phyloP scores from a whole-genome alignment of 257 asterid species.

The Oldenlandia corymbosa region DNA sequence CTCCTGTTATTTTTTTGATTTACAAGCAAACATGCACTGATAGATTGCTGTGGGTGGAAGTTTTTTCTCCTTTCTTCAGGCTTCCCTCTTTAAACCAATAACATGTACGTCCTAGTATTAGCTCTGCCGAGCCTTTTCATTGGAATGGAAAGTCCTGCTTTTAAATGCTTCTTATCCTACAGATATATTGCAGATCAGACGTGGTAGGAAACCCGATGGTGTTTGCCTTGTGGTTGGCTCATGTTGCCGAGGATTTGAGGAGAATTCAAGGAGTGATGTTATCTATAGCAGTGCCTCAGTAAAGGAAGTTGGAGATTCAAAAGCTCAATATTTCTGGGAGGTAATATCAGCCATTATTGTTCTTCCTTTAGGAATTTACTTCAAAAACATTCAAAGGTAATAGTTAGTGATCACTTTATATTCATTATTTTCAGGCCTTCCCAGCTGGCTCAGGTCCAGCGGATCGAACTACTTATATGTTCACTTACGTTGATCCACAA shows the following conservation, averaged over 20 bases:
- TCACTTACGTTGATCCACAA: conserved; percentile 79
- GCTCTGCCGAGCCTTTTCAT: neutral
- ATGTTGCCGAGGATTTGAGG: conserved; percentile 74
- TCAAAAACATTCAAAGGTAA: neutral
- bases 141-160: neutral
- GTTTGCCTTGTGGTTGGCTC: conserved; percentile 95
- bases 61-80: neutral
- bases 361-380: neutral
- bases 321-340: conserved; percentile 97
- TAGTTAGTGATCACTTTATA: conserved; percentile 4
- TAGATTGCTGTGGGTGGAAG: neutral
- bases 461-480: conserved; percentile 96
- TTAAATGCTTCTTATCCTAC: conserved; percentile 26
- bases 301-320: conserved; percentile 63
- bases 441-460: conserved; percentile 87
- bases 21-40: neutral
- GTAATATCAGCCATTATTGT: conserved; percentile 25
- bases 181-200: conserved; percentile 56
- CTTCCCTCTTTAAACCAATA: neutral
- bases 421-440: conserved; percentile 60
- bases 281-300: conserved; percentile 68
- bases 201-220: conserved; percentile 92
- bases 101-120: neutral
- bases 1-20: neutral
- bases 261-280: conserved; percentile 74